Evolutionary conservation across 306 rosid genomes (phyloP), one percentile per base, ranked within the genome.

Genomic region (Elaeagnus macrophylla): DNA sequence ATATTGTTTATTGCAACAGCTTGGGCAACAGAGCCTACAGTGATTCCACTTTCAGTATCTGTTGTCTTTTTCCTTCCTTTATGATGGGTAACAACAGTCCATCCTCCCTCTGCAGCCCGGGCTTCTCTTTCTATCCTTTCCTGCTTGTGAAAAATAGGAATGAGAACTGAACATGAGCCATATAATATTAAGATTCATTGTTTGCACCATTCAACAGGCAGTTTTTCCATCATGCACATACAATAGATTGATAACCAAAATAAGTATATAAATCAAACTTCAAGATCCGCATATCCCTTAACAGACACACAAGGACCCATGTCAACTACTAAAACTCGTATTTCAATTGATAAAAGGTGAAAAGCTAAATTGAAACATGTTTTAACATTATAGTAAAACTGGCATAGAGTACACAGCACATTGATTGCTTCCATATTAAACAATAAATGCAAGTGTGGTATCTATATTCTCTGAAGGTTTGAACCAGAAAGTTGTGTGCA

Each of bases 41-140:
- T 79, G 58, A 74, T 53, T 65, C 97, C 94, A 74, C 81, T 88
- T 63, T 77, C 95, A 67, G 84, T 65, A 35, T 85, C 95, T 0
- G 77, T 81, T n/a, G 94, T 83, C 77, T 83, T 89, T 76, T 89
- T 89, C 77, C 97, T 77, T 62, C 97, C 97, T 61, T 79, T 89
- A 45, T 85, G 94, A 70, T 86, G 94, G 19, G 67, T 78, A 54
- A 85, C 94, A 52, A 89, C 88, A 0, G 95, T 83, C 95, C 95
- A 89, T 49, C 97, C 97, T 39, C 83, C 95, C 25, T 85, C 95
- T 20, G 85, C 87, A 44, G 73, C 81, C 54, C 10, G 81, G 45
- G 79, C 85, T 70, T 89, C 88, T 72, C 73, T 83, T 65, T 76
- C 88, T 69, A 73, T 75, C 59, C 57, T 79, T 72, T 83, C 88